Evolutionary conservation across 805 yeast species (phyloP).

Genomic region (Maudiozyma barnettii): DNA sequence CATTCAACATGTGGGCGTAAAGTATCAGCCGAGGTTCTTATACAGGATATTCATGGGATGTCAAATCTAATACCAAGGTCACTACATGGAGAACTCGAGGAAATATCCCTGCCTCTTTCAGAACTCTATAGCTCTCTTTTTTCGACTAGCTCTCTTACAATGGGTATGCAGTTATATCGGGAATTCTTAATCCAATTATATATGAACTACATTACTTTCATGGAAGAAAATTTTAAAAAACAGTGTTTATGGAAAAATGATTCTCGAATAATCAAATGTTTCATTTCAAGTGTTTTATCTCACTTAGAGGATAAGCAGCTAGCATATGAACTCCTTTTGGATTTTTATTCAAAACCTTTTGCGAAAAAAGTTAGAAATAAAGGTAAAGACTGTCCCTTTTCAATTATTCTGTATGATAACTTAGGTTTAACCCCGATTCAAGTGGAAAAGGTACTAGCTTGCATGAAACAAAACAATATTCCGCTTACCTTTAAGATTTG

Average conservation of each 20-base stretch:
- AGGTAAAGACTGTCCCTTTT: slow-evolving; percentile 17
- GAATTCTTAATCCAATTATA: slow-evolving; percentile 14
- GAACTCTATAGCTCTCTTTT: slow-evolving; percentile 20
- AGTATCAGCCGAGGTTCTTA: neutral
- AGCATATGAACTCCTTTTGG: slow-evolving; percentile 17
- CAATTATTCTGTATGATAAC: slow-evolving; percentile 18
- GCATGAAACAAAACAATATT: slow-evolving; percentile 16
- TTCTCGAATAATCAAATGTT: slow-evolving; percentile 16
- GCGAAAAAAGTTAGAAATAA: slow-evolving; percentile 7
- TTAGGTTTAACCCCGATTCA: slow-evolving; percentile 12
- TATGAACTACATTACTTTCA: slow-evolving; percentile 1
- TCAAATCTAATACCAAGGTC: neutral
- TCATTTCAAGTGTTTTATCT: slow-evolving; percentile 14
- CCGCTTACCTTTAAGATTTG: slow-evolving; percentile 23
- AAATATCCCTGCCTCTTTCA: slow-evolving; percentile 14
- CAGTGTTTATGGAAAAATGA: slow-evolving; percentile 9
- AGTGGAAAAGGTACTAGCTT: slow-evolving; percentile 9
- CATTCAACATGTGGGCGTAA: slow-evolving; percentile 4
- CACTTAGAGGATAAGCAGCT: slow-evolving; percentile 14
- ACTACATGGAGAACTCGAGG: neutral
- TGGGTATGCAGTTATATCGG: slow-evolving; percentile 10
- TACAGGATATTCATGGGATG: neutral
- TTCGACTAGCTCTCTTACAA: slow-evolving; percentile 7
- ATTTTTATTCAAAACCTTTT: slow-evolving; percentile 13
- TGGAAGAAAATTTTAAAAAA: neutral